A percentile compares a stretch with the other conserved stretches of the same genome.
Conservation (phyloP, 2,329 filamentous ascomycete species). For the Fusarium compactum region DNA sequence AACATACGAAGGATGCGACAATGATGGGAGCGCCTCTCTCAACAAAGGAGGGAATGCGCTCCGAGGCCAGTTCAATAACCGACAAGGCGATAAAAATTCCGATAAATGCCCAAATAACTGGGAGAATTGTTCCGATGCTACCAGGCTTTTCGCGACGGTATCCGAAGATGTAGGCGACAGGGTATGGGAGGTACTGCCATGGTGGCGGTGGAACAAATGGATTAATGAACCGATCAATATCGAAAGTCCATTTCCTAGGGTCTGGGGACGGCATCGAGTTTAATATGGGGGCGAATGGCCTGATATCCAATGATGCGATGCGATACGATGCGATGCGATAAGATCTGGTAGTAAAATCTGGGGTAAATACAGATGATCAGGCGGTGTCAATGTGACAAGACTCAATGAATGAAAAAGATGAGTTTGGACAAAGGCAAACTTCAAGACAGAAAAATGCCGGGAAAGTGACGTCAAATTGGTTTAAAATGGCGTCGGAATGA, state of each 20-base stretch:
- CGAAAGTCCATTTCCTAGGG: conserved; percentile 66
- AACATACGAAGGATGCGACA: conserved; percentile 77
- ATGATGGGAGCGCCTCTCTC: conserved; percentile 68
- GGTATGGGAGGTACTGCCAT: conserved; percentile 72
- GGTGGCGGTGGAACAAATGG: conserved; percentile 75
- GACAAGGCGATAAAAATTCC: conserved; percentile 73
- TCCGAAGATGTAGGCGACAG: conserved; percentile 76
- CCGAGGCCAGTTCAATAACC: conserved; percentile 68
- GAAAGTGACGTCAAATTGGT: conserved; percentile 3
- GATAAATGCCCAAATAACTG: conserved; percentile 72
- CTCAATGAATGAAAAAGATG: not conserved
- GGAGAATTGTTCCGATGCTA: conserved; percentile 67
- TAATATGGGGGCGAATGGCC: not conserved
- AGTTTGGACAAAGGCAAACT: not conserved
- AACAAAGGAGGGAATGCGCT: conserved; percentile 66
- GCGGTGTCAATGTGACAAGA: not conserved
- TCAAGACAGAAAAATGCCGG: not conserved
- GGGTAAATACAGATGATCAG: conserved; percentile 20
- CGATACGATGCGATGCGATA: not conserved
- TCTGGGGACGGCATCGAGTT: conserved; percentile 32
- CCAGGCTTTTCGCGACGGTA: conserved; percentile 60
- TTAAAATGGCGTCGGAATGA: not conserved
- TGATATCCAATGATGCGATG: not conserved
- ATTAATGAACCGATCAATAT: conserved; percentile 83
- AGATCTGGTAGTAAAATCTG: not conserved